phyloP scores from a whole-genome alignment of 2,329 filamentous ascomycete genomes.

The Hortaea sp. region DNA sequence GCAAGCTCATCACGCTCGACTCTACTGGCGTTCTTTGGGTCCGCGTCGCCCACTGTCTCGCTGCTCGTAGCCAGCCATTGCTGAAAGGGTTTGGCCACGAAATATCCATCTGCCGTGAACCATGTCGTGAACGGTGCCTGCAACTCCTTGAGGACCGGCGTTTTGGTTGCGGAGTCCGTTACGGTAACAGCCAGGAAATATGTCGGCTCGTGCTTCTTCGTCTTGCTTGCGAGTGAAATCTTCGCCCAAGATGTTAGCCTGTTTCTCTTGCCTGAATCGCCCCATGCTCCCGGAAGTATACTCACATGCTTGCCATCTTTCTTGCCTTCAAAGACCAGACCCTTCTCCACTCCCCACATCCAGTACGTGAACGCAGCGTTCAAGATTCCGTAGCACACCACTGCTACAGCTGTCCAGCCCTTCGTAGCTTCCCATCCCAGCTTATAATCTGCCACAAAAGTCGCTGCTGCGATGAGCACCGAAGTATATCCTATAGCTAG shows the following conservation, averaged over 20 bases:
- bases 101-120: constrained; percentile 64
- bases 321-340: constrained; percentile 70
- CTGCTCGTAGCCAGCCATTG: constrained; percentile 62
- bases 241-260: constrained; percentile 26
- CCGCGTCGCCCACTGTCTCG: constrained; percentile 53
- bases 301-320: constrained; percentile 39
- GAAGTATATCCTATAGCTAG: constrained; percentile 74
- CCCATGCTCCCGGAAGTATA: not conserved
- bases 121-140: constrained; percentile 59
- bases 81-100: constrained; percentile 68
- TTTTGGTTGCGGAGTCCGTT: constrained; percentile 17
- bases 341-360: constrained; percentile 75
- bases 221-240: constrained; percentile 63
- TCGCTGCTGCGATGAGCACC: constrained; percentile 67
- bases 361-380: constrained; percentile 73
- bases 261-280: not conserved
- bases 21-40: constrained; percentile 44
- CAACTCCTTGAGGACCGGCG: constrained; percentile 37
- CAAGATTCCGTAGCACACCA: constrained; percentile 66
- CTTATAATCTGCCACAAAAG: constrained; percentile 87
- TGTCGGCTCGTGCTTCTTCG: constrained; percentile 68
- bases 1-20: constrained; percentile 23
- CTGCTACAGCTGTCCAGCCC: constrained; percentile 67
- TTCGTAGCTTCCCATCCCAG: constrained; percentile 83
- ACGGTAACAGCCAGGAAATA: constrained; percentile 62